A percentile compares a stretch with the other conserved stretches of the same genome.
phyloP scores from a whole-genome alignment of 345 rosid genomes.

The Gossypium stocksii region DNA sequence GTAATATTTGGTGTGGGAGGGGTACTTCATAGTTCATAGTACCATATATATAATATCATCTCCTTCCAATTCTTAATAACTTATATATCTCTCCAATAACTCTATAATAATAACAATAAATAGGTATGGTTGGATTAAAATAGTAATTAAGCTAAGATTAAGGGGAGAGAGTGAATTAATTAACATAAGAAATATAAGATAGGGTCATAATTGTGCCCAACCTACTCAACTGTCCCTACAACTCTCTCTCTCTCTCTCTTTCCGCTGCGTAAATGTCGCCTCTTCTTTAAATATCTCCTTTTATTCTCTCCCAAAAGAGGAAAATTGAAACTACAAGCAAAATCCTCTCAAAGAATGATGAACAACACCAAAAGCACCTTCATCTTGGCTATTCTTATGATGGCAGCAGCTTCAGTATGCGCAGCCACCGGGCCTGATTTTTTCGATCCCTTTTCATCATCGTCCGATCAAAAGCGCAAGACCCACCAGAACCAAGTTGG shows the following conservation, averaged over 20 bases:
- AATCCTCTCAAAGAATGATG: slow-evolving; percentile 27
- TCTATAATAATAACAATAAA: no score
- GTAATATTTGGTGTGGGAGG: no score
- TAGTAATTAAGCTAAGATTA: not conserved
- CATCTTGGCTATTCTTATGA: slow-evolving; percentile 31
- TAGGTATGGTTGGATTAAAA: no score
- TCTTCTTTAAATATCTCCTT: not conserved
- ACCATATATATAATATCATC: not conserved
- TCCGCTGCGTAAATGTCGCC: slow-evolving; percentile 1
- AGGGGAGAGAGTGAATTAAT: not conserved
- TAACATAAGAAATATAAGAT: not conserved
- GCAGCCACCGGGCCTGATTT: slow-evolving; percentile 37
- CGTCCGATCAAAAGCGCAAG: slow-evolving; percentile 21
- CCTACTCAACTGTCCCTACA: slow-evolving; percentile 41
- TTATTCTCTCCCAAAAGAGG: not conserved
- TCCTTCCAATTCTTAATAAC: not conserved
- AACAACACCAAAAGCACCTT: slow-evolving; percentile 17
- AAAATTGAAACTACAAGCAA: not conserved
- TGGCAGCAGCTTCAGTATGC: slow-evolving; percentile 30
- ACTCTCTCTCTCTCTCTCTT: slow-evolving; percentile 16
- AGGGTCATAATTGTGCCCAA: slow-evolving; percentile 32
- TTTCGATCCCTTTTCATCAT: slow-evolving; percentile 24
- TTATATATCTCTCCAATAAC: no score
- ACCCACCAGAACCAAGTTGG: slow-evolving; percentile 14
- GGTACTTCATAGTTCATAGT: no score